Evolutionary conservation across 768 basidiomycete genomes (phyloP), one percentile per base, ranked within the genome.

Genomic region (Kwoniella dejecticola): DNA sequence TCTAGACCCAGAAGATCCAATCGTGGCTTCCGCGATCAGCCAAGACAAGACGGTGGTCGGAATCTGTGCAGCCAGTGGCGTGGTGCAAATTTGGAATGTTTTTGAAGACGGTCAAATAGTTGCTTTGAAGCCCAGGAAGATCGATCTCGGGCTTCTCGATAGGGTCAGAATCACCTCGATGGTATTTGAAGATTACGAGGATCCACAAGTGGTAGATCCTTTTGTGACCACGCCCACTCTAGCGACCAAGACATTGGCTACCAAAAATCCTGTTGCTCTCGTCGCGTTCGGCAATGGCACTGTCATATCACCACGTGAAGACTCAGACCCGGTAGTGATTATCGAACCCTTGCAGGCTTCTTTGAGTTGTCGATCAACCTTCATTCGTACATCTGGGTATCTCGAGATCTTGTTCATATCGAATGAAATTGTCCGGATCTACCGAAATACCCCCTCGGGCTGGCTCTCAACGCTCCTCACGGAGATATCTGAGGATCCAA

Each of bases 21-120:
- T 72, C 26, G 49, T 65, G 15, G 56, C 55, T 11, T 52, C 45
- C 17, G 17, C 33, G 15, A 38, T 69, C 21, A 54, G 47, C 24
- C 27, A 47, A 7, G 50, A 59, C 30, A 38, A 49, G 6, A 38
- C 23, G 26, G 50, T 38, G 24, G 15, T 64, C 2, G 64, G 52
- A 4, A 56, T 64, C 3, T 55, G 31, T 31, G 48, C 62, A 6
- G 33, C 10, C 7, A 50, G 29, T 2, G 66, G 60, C 0, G 36
- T 24, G 11, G 19, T 67, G 10, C 52, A 58, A 30, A 42, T 47
- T 7, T 66, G 63, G 59, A 31, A 54, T 31, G 30, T 55, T 5
- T 17, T 27, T 10, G 41, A 41, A n/a, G 64, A 66, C 1, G 54
- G 48, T 23, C 33, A 48, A 24, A 33, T 48, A 1, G 31, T 38